Percentiles rank a stretch among this genome's conserved stretches.
These are phyloP conservation scores for Biscutella laevigata DNA, from an alignment of 441 rosid genomes.

Conservation along the genomic window DNA sequence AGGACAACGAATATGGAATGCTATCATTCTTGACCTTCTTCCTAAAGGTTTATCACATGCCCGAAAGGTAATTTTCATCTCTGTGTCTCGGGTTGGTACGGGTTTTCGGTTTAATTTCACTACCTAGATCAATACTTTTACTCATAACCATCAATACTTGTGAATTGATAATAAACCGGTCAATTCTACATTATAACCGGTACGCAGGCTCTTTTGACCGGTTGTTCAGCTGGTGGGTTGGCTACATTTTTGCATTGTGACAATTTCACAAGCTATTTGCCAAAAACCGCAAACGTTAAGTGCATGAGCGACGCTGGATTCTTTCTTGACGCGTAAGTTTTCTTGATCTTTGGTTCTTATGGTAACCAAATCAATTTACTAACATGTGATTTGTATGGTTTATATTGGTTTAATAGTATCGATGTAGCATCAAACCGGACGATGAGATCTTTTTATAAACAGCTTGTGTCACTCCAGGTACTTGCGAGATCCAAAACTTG, in stretches of 20 bases:
- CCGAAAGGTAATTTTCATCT: conserved; percentile 30
- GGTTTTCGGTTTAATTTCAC: background rate
- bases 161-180: background rate
- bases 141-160: background rate
- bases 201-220: conserved; percentile 58
- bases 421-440: conserved; percentile 55
- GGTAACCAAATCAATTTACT: too few species aligned
- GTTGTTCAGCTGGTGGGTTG: conserved; percentile 78
- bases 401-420: conserved; percentile 37
- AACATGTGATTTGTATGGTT: background rate
- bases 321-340: conserved; percentile 53
- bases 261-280: conserved; percentile 42
- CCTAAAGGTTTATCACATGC: conserved; percentile 54
- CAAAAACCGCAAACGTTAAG: conserved; percentile 45
- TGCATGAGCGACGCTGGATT: conserved; percentile 76
- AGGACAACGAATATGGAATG: conserved; percentile 74
- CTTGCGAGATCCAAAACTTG: background rate
- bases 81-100: background rate
- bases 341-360: background rate
- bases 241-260: conserved; percentile 61
- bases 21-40: conserved; percentile 56
- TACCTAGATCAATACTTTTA: background rate
- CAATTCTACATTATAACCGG: background rate
- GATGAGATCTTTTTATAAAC: conserved; percentile 51
- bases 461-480: conserved; percentile 67